Evolutionary conservation across 495 filamentous ascomycete genomes (phyloP), one percentile per base, ranked within the genome.

Genomic region (Penicillium pulvis): DNA sequence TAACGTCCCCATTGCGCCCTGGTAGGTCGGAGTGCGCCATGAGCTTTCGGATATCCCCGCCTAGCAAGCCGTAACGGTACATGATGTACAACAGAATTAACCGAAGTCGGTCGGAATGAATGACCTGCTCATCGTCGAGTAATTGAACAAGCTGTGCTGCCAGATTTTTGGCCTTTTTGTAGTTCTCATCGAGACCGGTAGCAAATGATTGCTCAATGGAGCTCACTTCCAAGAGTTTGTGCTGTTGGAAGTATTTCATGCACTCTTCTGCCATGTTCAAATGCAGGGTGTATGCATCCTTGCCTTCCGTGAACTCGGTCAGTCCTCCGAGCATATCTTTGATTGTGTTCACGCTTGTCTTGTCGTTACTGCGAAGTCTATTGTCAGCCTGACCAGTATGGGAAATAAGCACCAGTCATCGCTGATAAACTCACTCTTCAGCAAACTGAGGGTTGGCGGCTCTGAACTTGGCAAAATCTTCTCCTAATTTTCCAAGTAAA

Each of bases 181-280:
- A 89, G 64, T 96, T 92, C 66, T 98, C 94, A 65, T 98, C 94
- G 2, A 96, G 79, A 12, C 95, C 94, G 4, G 95, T 98, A 24
- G 93, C 90, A 57, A 98, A 78, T 31, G 85, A 88, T 77, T 90
- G 88, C 68, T 98, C 93, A 3, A 91, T 82, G 2, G 89, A 87
- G 46, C 91, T 93, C 57, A 97, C 80, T 65, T 98, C 95, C 43
- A 86, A 80, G 6, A 98, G 81, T 64, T 96, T 97, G 61, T 86
- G 83, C 19, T 84, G 75, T 65, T 96, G 85, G 64, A 98, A 98
- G 44, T 87, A 81, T 57, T 90, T 90, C 94, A 98, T 97, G 61
- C 91, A 93, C 65, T 96, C 93, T 67, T 96, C 89, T n/a, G 94
- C 95, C 94, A 98, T 98, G 60, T 84, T 93, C 16, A 98, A 78